These are phyloP conservation scores for Coniferiporia sulphurascens DNA, from an alignment of 1,284 basidiomycete genomes.

Conservation along the genomic window DNA sequence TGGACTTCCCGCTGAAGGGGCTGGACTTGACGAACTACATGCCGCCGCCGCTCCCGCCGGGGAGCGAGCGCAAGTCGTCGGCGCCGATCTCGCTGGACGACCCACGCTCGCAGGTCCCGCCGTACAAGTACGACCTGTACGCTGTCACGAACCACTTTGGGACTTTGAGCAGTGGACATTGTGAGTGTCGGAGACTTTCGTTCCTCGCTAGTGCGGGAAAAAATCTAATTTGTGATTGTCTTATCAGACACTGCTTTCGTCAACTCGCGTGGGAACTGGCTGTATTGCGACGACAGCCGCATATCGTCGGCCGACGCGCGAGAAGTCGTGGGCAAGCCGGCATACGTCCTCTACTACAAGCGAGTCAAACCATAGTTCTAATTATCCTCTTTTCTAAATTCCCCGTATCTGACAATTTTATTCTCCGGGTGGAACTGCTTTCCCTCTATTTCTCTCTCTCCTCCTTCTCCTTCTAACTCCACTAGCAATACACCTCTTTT, in stretches of 20 bases:
- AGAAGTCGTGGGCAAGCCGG: conserved; percentile 82
- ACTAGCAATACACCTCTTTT: not conserved
- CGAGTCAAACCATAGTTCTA: conserved; percentile 46
- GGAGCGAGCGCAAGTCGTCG: conserved; percentile 44
- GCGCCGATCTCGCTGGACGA: conserved; percentile 51
- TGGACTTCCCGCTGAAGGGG: conserved; percentile 81
- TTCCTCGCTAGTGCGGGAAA: not conserved
- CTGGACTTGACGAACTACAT: conserved; percentile 92
- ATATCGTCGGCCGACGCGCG: conserved; percentile 64
- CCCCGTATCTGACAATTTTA: not conserved
- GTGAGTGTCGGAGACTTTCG: conserved; percentile 46
- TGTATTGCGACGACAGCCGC: conserved; percentile 85
- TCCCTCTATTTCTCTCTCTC: conserved; percentile 24
- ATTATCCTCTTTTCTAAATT: not conserved
- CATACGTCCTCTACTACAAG: conserved; percentile 87
- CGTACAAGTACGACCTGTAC: conserved; percentile 86
- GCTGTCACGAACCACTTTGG: conserved; percentile 92
- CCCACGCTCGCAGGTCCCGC: conserved; percentile 75
- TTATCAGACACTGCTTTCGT: conserved; percentile 80
- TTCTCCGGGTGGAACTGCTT: not conserved
- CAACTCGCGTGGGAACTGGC: conserved; percentile 74
- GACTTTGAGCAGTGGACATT: conserved; percentile 87
- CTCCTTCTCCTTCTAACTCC: not conserved
- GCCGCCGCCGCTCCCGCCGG: conserved; percentile 72
- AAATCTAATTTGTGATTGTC: conserved; percentile 1